Evolutionary conservation across 345 rosid species (phyloP).

Genomic region (Citrus medica): DNA sequence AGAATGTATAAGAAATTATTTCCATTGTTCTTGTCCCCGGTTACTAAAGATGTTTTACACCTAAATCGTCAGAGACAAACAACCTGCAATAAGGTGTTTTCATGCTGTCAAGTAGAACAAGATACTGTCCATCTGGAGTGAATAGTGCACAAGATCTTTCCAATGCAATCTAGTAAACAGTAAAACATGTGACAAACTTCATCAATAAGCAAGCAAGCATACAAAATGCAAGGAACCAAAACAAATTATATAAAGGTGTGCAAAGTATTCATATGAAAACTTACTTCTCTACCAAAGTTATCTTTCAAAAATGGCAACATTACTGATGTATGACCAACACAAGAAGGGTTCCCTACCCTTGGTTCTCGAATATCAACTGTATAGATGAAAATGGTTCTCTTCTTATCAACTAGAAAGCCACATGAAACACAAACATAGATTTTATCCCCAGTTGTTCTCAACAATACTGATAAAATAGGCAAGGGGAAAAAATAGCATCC

Average conservation of each 20-base stretch:
- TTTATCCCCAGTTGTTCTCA: slow-evolving; percentile 48
- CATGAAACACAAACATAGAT: slow-evolving; percentile 59
- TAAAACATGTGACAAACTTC: slow-evolving; percentile 3
- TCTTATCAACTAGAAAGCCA: slow-evolving; percentile 39
- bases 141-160: slow-evolving; percentile 61
- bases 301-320: slow-evolving; percentile 43
- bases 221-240: slow-evolving; percentile 5
- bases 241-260: background rate
- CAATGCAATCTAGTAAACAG: slow-evolving; percentile 41
- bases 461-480: slow-evolving; percentile 53
- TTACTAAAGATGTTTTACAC: background rate
- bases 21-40: background rate
- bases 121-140: slow-evolving; percentile 67
- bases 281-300: slow-evolving; percentile 43
- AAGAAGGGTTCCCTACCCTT: slow-evolving; percentile 61
- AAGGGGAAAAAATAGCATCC: slow-evolving; percentile 81
- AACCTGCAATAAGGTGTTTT: slow-evolving; percentile 90
- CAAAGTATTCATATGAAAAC: slow-evolving; percentile 4
- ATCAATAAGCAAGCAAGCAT: background rate
- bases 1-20: slow-evolving; percentile 9
- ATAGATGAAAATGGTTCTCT: slow-evolving; percentile 59
- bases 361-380: slow-evolving; percentile 47
- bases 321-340: slow-evolving; percentile 59
- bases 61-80: slow-evolving; percentile 10
- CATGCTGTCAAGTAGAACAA: slow-evolving; percentile 56